phyloP scores from a whole-genome alignment of 371 early-diverging fungal species.

The Rhizopus sp. region DNA sequence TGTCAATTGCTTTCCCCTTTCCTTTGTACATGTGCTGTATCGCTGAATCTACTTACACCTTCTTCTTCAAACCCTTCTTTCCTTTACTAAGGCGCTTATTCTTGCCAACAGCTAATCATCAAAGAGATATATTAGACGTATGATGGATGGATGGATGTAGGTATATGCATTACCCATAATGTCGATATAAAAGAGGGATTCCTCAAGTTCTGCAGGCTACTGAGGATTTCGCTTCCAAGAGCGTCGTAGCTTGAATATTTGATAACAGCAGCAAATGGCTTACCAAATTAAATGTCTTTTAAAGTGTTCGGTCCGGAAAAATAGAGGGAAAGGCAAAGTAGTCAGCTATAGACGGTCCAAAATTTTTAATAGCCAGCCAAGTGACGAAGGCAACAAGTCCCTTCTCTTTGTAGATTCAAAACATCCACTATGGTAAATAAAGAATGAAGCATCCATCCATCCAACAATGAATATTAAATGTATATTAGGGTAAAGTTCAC shows the following conservation, averaged over 20 bases:
- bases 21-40: background rate
- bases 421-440: constrained; percentile 32
- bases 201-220: constrained; percentile 11
- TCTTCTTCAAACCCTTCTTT: constrained; percentile 97
- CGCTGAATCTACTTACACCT: constrained; percentile 73
- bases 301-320: too few species aligned
- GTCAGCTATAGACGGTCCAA: too few species aligned
- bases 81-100: constrained; percentile 96
- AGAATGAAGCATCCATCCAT: constrained; percentile 16
- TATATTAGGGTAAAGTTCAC: constrained; percentile 96
- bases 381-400: background rate
- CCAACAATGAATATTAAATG: constrained; percentile 6
- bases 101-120: constrained; percentile 84
- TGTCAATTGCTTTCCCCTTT: constrained; percentile 8
- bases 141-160: constrained; percentile 18
- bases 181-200: constrained; percentile 28
- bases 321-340: too few species aligned
- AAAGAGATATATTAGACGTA: background rate
- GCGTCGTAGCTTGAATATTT: background rate
- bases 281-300: too few species aligned
- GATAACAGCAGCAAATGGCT: too few species aligned
- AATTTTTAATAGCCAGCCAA: background rate
- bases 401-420: constrained; percentile 26
- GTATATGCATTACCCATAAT: constrained; percentile 21
- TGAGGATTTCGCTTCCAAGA: constrained; percentile 9